These are phyloP conservation scores for Talaromyces atroroseus DNA, from an alignment of 2,329 filamentous ascomycete genomes.

Conservation along the genomic window DNA sequence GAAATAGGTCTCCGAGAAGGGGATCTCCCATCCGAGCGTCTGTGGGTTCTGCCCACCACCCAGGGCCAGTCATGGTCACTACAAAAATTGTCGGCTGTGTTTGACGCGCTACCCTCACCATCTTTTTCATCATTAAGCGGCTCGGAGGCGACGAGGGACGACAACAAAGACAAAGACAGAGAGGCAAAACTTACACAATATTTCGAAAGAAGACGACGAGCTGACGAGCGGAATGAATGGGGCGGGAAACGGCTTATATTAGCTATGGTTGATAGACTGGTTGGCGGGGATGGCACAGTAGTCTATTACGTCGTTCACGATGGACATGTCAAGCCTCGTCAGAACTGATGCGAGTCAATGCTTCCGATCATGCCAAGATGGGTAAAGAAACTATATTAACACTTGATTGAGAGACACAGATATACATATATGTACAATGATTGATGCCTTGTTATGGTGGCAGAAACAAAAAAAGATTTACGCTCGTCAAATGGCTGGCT, in stretches of 20 bases:
- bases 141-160: slow-evolving; percentile 12
- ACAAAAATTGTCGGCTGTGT: slow-evolving; percentile 50
- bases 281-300: slow-evolving; percentile 55
- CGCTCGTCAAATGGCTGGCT: neutral
- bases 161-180: slow-evolving; percentile 21
- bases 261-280: slow-evolving; percentile 49
- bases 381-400: neutral
- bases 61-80: slow-evolving; percentile 58
- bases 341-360: slow-evolving; percentile 46
- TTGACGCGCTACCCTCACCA: slow-evolving; percentile 46
- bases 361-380: neutral
- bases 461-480: neutral
- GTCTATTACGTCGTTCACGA: slow-evolving; percentile 63
- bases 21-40: slow-evolving; percentile 46
- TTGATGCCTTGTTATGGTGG: neutral
- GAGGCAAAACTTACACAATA: slow-evolving; percentile 27
- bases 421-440: slow-evolving; percentile 6
- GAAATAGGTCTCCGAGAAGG: slow-evolving; percentile 44
- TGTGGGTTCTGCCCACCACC: slow-evolving; percentile 57
- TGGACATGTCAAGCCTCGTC: slow-evolving; percentile 59
- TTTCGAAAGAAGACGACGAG: slow-evolving; percentile 24
- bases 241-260: slow-evolving; percentile 52
- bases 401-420: neutral
- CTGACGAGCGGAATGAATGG: slow-evolving; percentile 30
- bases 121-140: slow-evolving; percentile 16